These are phyloP conservation scores for Novymonas esmeraldas DNA, from an alignment of 208 protist genomes.

Conservation along the genomic window DNA sequence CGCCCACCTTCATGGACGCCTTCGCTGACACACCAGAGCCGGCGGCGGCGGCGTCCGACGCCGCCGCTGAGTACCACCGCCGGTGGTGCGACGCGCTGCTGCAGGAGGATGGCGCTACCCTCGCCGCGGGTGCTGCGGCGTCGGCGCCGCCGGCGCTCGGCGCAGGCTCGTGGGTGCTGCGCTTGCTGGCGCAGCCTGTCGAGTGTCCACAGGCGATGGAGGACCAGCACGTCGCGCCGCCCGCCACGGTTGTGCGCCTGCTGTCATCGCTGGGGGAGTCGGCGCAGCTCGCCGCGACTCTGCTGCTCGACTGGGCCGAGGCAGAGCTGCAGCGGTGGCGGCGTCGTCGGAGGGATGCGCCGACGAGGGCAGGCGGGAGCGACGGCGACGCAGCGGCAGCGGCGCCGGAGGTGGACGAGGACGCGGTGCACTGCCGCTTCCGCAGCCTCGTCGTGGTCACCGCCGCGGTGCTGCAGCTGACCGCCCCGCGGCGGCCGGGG, in stretches of 20 bases:
- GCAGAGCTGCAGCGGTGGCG: background rate
- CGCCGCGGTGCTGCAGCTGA: constrained; percentile 16
- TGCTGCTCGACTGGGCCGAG: constrained; percentile 10
- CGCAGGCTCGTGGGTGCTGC: constrained; percentile 18
- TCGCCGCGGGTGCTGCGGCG: background rate
- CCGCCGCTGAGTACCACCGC: constrained; percentile 4
- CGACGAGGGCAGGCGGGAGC: background rate
- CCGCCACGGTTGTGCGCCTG: constrained; percentile 3
- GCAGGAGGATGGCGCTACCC: background rate
- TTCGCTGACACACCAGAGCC: background rate
- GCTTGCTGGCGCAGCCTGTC: constrained; percentile 21
- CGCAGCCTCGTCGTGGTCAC: constrained; percentile 18
- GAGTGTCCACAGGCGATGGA: background rate
- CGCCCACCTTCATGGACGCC: constrained; percentile 5
- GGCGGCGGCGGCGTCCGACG: background rate
- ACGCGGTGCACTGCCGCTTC: constrained; percentile 25
- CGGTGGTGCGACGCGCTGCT: constrained; percentile 12
- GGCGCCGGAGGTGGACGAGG: constrained; percentile 12
- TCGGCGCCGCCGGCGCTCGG: background rate
- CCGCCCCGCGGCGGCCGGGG: background rate
- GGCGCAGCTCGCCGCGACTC: background rate
- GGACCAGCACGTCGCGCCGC: constrained; percentile 2
- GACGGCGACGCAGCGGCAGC: background rate
- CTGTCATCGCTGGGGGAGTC: background rate
- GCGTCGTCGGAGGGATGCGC: background rate